Evolutionary conservation across 2,329 filamentous ascomycete species (phyloP), one percentile per base, ranked within the genome.

Genomic region (Penicillium sp.): DNA sequence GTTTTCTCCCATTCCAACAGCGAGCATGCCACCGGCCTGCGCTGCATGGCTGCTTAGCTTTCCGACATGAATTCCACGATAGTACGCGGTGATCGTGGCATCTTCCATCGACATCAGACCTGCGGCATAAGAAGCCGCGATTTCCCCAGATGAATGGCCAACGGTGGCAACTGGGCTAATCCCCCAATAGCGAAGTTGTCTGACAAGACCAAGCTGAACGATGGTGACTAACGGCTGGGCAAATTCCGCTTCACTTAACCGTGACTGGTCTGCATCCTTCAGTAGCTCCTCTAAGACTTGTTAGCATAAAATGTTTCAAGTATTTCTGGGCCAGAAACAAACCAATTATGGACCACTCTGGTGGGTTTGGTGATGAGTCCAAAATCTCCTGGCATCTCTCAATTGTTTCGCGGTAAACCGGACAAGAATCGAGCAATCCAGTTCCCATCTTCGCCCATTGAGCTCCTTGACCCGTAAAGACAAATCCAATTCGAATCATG

Each of bases 101-200:
- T 66, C 68, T 59, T 1, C 69, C 70, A 11, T 71, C 61, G 66
- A 51, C 27, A 54, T 32, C 46, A 47, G 33, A 9, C 63, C 66
- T 2, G 68, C 56, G 3, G 71, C 68, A 42, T 68, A 74, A 0
- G 71, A 71, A 12, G 71, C 71, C 5, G 52, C 69, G 16, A 74
- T 72, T 41, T 75, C 72, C 16, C 72, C 72, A 33, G 60, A 66
- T 1, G 69, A 72, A 47, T 74, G 72, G 0, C 72, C 71, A 10
- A 65, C 55, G 0, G 72, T 69, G 5, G 58, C 58, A 0, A 45
- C 33, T 0, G 69, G 68, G 12, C 41, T 41, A 15, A 74, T 56
- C 2, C 60, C 62, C 58, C 63, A 71, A 2, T 65, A 66, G 22
- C 61, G 37, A 2, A 76, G 53, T 2, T 75, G 52, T n/a, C 68